These are phyloP conservation scores for Shiraia sp. DNA, from an alignment of 2,329 filamentous ascomycete genomes.

Conservation along the genomic window DNA sequence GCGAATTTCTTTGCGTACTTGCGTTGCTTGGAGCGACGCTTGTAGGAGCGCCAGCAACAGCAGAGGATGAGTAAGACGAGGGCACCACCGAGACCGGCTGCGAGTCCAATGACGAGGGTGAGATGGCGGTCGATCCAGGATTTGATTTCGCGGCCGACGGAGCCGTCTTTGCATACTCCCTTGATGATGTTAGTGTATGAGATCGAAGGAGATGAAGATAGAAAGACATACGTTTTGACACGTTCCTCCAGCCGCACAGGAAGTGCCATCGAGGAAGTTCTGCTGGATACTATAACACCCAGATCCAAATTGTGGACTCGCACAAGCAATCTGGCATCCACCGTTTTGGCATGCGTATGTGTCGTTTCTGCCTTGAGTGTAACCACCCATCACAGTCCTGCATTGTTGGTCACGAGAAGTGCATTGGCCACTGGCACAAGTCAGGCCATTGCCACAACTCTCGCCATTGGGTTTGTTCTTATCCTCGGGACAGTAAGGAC, in stretches of 20 bases:
- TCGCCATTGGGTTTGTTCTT: conserved; percentile 69
- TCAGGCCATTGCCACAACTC: conserved; percentile 70
- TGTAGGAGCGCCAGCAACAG: conserved; percentile 65
- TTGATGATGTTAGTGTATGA: conserved; percentile 48
- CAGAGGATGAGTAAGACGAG: conserved; percentile 66
- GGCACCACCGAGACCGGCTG: conserved; percentile 70
- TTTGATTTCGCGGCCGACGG: conserved; percentile 69
- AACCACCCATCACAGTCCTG: conserved; percentile 76
- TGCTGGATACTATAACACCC: conserved; percentile 80
- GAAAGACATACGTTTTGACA: conserved; percentile 67
- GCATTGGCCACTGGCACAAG: conserved; percentile 91
- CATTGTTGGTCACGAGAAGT: conserved; percentile 91
- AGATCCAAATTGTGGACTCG: conserved; percentile 67
- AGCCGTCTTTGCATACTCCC: conserved; percentile 71
- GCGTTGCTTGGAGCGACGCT: conserved; percentile 27
- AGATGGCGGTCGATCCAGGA: conserved; percentile 79
- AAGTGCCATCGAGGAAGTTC: conserved; percentile 91
- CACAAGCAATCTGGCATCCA: conserved; percentile 77
- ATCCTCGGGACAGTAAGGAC: conserved; percentile 75
- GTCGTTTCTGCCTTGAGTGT: conserved; percentile 69
- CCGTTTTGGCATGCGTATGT: conserved; percentile 76
- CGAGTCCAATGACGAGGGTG: conserved; percentile 79
- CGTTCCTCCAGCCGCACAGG: conserved; percentile 76
- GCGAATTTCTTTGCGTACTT: conserved; percentile 27
- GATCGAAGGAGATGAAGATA: background rate